A percentile compares a stretch with the other conserved stretches of the same genome.
phyloP scores from a whole-genome alignment of 345 rosid species.

The Rhodomyrtus tomentosa region DNA sequence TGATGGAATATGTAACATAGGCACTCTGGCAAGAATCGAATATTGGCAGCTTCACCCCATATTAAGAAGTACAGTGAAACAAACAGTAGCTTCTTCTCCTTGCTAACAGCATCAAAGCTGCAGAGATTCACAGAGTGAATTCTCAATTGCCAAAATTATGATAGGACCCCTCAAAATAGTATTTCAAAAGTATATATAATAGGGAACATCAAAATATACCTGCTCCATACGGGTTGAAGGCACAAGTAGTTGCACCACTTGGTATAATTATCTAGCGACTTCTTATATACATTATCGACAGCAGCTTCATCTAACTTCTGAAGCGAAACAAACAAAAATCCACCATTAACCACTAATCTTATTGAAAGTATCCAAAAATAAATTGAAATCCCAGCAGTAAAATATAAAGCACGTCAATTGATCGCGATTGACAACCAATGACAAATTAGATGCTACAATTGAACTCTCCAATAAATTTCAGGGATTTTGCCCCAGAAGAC shows the following conservation, averaged over 20 bases:
- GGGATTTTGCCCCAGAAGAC: not conserved
- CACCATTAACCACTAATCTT: not conserved
- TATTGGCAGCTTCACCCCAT: conserved; percentile 54
- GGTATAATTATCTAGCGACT: conserved; percentile 81
- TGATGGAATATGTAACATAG: conserved; percentile 76
- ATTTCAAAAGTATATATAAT: not conserved
- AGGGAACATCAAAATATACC: conserved; percentile 29
- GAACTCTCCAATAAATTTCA: not conserved
- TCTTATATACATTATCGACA: conserved; percentile 52
- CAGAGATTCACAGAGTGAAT: not conserved
- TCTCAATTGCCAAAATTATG: not conserved
- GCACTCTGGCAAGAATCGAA: conserved; percentile 18
- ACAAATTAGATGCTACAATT: not conserved
- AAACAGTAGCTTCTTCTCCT: conserved; percentile 74
- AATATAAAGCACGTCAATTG: not conserved
- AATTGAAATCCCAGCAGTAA: not conserved
- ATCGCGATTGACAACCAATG: not conserved
- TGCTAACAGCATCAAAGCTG: conserved; percentile 74
- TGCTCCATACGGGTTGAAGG: conserved; percentile 86
- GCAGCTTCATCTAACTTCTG: conserved; percentile 81
- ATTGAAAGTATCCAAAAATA: not conserved
- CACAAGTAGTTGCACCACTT: conserved; percentile 88
- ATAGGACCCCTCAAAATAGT: not conserved
- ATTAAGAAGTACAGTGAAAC: conserved; percentile 75
- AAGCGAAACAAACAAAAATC: conserved; percentile 1